Evolutionary conservation across 352 stramenopile genomes (phyloP).

Genomic region (Phytophthora foliorum): DNA sequence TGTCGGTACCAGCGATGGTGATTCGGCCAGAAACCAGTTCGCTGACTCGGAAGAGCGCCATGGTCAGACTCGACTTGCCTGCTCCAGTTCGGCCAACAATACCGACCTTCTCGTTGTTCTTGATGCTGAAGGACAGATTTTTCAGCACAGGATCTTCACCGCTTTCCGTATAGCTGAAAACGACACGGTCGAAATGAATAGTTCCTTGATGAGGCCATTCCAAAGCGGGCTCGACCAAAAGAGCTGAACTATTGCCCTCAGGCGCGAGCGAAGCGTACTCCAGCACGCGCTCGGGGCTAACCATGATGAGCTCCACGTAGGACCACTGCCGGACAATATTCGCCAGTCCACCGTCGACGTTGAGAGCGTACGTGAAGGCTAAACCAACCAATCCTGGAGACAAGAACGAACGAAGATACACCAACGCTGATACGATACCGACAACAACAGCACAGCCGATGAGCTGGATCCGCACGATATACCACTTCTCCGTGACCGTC

Average conservation of each 20-base stretch:
- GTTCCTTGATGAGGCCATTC: slow-evolving; percentile 14
- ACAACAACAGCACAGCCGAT: slow-evolving; percentile 32
- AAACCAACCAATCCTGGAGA: slow-evolving; percentile 70
- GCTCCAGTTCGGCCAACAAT: slow-evolving; percentile 89
- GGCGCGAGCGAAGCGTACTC: slow-evolving; percentile 26
- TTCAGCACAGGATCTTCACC: slow-evolving; percentile 21
- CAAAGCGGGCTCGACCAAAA: slow-evolving; percentile 15
- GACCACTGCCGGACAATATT: slow-evolving; percentile 61
- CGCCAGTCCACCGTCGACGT: slow-evolving; percentile 77
- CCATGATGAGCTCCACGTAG: slow-evolving; percentile 60
- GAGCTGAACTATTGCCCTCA: background rate
- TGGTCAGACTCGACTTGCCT: slow-evolving; percentile 85
- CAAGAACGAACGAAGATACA: slow-evolving; percentile 29
- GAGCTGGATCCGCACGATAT: slow-evolving; percentile 35
- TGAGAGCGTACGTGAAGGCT: slow-evolving; percentile 81
- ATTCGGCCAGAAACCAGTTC: slow-evolving; percentile 69
- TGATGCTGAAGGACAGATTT: slow-evolving; percentile 21
- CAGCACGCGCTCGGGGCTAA: slow-evolving; percentile 54
- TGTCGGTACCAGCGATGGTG: slow-evolving; percentile 52
- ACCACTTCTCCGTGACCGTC: slow-evolving; percentile 32
- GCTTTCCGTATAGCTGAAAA: slow-evolving; percentile 26
- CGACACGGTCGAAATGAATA: slow-evolving; percentile 23
- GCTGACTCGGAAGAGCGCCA: slow-evolving; percentile 88
- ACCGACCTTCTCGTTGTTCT: slow-evolving; percentile 71
- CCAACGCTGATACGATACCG: slow-evolving; percentile 26